These are phyloP conservation scores for Cystofilobasidium capitatum DNA, from an alignment of 768 basidiomycete genomes.

Conservation along the genomic window DNA sequence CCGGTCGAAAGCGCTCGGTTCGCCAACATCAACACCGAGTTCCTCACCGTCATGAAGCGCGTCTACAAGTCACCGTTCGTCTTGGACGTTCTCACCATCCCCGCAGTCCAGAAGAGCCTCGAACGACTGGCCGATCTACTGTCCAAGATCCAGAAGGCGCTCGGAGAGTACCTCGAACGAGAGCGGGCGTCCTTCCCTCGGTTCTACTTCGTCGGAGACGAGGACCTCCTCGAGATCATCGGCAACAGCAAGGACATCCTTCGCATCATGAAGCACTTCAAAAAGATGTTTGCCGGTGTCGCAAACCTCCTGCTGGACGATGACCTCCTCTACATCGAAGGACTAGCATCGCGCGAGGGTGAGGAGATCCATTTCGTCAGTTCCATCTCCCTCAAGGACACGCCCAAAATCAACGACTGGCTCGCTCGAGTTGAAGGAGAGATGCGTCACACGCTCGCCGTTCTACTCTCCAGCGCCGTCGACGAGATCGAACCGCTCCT, in stretches of 20 bases:
- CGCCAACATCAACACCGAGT: slow-evolving; percentile 96
- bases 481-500: slow-evolving; percentile 72
- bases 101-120: slow-evolving; percentile 89
- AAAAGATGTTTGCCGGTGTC: slow-evolving; percentile 99
- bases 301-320: slow-evolving; percentile 80
- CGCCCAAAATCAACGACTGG: slow-evolving; percentile 98
- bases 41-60: slow-evolving; percentile 97
- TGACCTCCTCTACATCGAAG: slow-evolving; percentile 74
- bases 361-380: slow-evolving; percentile 79
- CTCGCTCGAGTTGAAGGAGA: slow-evolving; percentile 79
- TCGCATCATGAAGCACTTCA: slow-evolving; percentile 96
- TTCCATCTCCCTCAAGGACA: slow-evolving; percentile 80
- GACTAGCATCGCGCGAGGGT: slow-evolving; percentile 91
- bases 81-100: slow-evolving; percentile 91
- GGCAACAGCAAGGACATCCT: slow-evolving; percentile 98
- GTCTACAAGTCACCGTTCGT: slow-evolving; percentile 99
- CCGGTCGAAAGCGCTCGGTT: slow-evolving; percentile 97
- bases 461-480: slow-evolving; percentile 68
- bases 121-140: slow-evolving; percentile 92
- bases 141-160: slow-evolving; percentile 97
- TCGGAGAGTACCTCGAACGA: slow-evolving; percentile 96
- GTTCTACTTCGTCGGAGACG: slow-evolving; percentile 99
- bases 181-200: slow-evolving; percentile 97
- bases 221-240: slow-evolving; percentile 95
- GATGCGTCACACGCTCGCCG: slow-evolving; percentile 83